Evolutionary conservation across 2,329 filamentous ascomycete species (phyloP).

Genomic region (Apiospora rasikravindrae): DNA sequence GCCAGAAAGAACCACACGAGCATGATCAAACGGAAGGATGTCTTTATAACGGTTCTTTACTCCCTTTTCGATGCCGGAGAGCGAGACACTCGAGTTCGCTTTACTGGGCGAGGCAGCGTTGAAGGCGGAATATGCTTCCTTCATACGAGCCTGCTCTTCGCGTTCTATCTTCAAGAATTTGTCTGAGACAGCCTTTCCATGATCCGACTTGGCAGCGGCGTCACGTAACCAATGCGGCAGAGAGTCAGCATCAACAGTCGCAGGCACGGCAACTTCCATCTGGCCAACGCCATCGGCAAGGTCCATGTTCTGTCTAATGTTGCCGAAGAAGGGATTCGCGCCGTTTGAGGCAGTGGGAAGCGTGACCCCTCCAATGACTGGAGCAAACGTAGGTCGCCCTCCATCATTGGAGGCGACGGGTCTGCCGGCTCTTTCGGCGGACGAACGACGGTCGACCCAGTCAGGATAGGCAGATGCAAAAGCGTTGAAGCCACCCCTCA

Average conservation of each 20-base stretch:
- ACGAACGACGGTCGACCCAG: slow-evolving; percentile 61
- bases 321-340: slow-evolving; percentile 90
- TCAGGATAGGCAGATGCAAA: slow-evolving; percentile 72
- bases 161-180: slow-evolving; percentile 86
- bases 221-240: slow-evolving; percentile 80
- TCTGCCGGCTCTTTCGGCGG: slow-evolving; percentile 57
- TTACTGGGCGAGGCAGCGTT: slow-evolving; percentile 44
- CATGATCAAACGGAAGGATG: slow-evolving; percentile 94
- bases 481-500: slow-evolving; percentile 80
- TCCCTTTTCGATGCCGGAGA: slow-evolving; percentile 94
- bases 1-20: slow-evolving; percentile 78
- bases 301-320: slow-evolving; percentile 97
- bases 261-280: slow-evolving; percentile 60
- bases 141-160: slow-evolving; percentile 90
- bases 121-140: slow-evolving; percentile 67
- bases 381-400: slow-evolving; percentile 56
- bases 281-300: slow-evolving; percentile 92
- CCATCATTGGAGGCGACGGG: slow-evolving; percentile 51
- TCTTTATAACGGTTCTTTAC: slow-evolving; percentile 98
- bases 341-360: slow-evolving; percentile 73
- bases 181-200: slow-evolving; percentile 80
- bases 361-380: slow-evolving; percentile 87
- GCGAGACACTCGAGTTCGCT: slow-evolving; percentile 59
- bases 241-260: slow-evolving; percentile 50
- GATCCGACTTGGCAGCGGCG: slow-evolving; percentile 69